Percentiles rank a stretch among this genome's conserved stretches.
phyloP scores from a whole-genome alignment of 352 stramenopile species.

The Phytophthora niederhauseri region DNA sequence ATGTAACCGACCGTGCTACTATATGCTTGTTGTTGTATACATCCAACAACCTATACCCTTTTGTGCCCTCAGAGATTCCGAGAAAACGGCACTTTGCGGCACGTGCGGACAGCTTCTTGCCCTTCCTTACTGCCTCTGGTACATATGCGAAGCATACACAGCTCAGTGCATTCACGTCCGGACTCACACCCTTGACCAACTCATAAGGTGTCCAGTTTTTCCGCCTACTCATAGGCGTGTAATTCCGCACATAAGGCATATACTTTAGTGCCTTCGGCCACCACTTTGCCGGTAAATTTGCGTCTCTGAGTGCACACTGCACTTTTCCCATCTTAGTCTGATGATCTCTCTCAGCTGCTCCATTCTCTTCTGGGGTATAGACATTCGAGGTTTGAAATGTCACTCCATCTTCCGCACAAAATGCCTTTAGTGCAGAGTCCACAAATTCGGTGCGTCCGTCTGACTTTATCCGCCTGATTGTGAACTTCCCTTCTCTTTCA shows the following conservation, averaged over 20 bases:
- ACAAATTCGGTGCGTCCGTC: constrained; percentile 10
- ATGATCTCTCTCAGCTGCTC: not conserved
- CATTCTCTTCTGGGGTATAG: constrained; percentile 5
- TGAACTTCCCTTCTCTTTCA: constrained; percentile 1
- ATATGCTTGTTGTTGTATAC: no score
- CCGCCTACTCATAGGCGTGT: not conserved
- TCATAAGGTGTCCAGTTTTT: constrained; percentile 6
- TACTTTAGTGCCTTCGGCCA: constrained; percentile 8
- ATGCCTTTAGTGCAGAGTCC: not conserved
- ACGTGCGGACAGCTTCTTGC: constrained; percentile 5
- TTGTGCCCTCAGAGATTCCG: no score
- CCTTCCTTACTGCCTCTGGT: not conserved
- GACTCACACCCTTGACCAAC: not conserved
- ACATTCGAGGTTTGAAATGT: constrained; percentile 5
- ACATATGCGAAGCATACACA: constrained; percentile 9
- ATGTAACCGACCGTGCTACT: no score
- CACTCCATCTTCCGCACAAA: constrained; percentile 1
- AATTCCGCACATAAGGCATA: constrained; percentile 7
- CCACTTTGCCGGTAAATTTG: not conserved
- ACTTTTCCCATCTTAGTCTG: constrained; percentile 5
- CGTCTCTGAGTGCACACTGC: not conserved
- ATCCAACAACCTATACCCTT: no score
- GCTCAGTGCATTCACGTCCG: not conserved
- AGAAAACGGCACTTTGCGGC: no score
- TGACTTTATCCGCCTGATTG: not conserved